Base-by-base conservation (phyloP, 192 early-diverging fungal species). In the Coemansia sp. region DNA sequence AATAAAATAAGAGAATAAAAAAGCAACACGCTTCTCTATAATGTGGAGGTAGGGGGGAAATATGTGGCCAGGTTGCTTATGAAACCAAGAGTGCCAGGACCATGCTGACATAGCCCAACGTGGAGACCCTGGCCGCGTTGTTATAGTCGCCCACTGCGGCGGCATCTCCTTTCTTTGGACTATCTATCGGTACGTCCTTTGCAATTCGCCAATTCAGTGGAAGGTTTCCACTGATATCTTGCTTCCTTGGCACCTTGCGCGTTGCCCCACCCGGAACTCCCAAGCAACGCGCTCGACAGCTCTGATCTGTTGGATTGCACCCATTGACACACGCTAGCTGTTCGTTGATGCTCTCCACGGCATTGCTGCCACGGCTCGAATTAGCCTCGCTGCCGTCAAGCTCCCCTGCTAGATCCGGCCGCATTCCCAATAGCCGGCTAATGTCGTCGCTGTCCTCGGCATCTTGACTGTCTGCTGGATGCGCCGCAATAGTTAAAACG, bases 271-370 rank as follows among this genome's bases (percentile, higher is more conserved):
- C 78, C 27, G 78, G 78, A 5, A 75, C 78, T 0, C 78, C 78
- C 61, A 81, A 46, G 37, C 78, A 81, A n/a, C 73, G 51, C 6
- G 78, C 78, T 0, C 67, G 65, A 51, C 78, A 81, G 54, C 78
- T 72, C 60, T 75, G 78, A 20, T 81, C 78, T 1, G 72, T 63
- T 12, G 27, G 49, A 6, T 54, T 58, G 31, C 78, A 81, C 20
- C 37, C 69, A 14, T 25, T 64, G 17, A 81, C 46, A 22, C 78
- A 81, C 17, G 54, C 78, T 1, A 63, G 20, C 17, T 68, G 64
- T 3, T 59, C 67, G 38, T 43, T 68, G 22, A 17, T 38, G 17
- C 42, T 60, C 14, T 57, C 39, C 5, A 37, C 38, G 0, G 43
- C 41, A 39, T 8, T 4, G 6, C 49, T 7, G 6, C 40, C 47